Evolutionary conservation across 1,284 basidiomycete species (phyloP), one percentile per base, ranked within the genome.

Genomic region (Leccinum pachyderme): DNA sequence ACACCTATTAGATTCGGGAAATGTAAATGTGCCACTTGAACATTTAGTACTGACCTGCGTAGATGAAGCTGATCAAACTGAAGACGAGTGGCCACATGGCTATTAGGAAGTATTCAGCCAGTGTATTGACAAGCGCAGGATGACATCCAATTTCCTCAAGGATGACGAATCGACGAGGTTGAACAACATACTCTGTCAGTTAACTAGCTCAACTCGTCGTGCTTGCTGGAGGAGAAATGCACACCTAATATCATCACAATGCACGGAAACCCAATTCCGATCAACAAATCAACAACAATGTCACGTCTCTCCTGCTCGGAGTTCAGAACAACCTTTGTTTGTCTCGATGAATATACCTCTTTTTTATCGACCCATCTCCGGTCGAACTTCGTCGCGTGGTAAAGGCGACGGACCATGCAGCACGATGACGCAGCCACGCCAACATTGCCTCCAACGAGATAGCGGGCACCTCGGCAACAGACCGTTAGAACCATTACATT

Each of bases 71-170:
- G 77, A 79, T 63, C 32, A 75, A 52, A 2, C 76, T 73, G 37
- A 85, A 67, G 7, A 76, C 33, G 39, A 80, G 60, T 1, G 78
- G 75, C 68, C 76, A 76, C 28, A 70, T 66, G 53, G 59, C 68
- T 45, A 72, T 57, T 27, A 86, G 60, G 25, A 76, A 61, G 55
- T 77, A 79, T 0, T 75, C 69, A 15, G 76, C 67, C 27, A 69
- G 63, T 1, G 79, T 79, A 59, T 80, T 77, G 58, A 75, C 79
- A 2, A 72, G 76, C 25, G 61, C 63, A 5, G 76, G 75, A 41
- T 66, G 69, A 62, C 83, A 86, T 2, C 85, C 84, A 32, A 84
- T 58, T 51, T 83, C 76, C 67, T 86, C 82, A 33, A 73, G 73
- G 49, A 87, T 81, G 54, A 81, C 65, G 65, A 78, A 87, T 25